Evolutionary conservation across 2,329 filamentous ascomycete genomes (phyloP).

Genomic region (Arthroderma uncinatum): DNA sequence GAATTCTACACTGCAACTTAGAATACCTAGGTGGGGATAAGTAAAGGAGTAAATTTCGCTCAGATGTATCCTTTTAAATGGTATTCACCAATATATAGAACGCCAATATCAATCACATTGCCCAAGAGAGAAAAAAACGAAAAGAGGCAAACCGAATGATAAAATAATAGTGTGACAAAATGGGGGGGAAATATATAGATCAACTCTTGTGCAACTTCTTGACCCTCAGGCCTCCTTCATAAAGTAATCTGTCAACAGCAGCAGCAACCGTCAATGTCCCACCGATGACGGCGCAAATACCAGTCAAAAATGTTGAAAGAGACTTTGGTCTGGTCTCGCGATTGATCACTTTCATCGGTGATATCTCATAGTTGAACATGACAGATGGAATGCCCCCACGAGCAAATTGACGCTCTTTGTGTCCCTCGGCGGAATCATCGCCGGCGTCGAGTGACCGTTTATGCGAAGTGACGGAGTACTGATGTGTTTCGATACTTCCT

Average conservation of each 20-base stretch:
- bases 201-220: slow-evolving; percentile 69
- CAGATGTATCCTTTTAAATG: not conserved
- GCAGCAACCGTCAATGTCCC: slow-evolving; percentile 93
- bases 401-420: slow-evolving; percentile 84
- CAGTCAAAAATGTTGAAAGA: slow-evolving; percentile 84
- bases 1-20: too few relatives aligned
- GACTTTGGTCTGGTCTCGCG: slow-evolving; percentile 81
- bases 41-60: not conserved
- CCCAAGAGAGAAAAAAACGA: not conserved
- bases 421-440: slow-evolving; percentile 72
- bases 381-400: slow-evolving; percentile 89
- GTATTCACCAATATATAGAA: slow-evolving; percentile 2
- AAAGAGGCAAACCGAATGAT: not conserved
- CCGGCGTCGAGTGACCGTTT: slow-evolving; percentile 79
- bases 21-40: too few relatives aligned
- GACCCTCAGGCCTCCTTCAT: slow-evolving; percentile 72
- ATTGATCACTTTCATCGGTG: slow-evolving; percentile 99
- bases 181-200: slow-evolving; percentile 8
- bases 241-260: slow-evolving; percentile 79
- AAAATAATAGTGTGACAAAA: not conserved
- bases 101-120: slow-evolving; percentile 1
- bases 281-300: slow-evolving; percentile 86
- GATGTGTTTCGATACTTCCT: slow-evolving; percentile 90
- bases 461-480: slow-evolving; percentile 96
- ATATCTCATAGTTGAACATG: slow-evolving; percentile 99